These are phyloP conservation scores for Botrytis squamosa DNA, from an alignment of 2,329 filamentous ascomycete species.

Conservation along the genomic window DNA sequence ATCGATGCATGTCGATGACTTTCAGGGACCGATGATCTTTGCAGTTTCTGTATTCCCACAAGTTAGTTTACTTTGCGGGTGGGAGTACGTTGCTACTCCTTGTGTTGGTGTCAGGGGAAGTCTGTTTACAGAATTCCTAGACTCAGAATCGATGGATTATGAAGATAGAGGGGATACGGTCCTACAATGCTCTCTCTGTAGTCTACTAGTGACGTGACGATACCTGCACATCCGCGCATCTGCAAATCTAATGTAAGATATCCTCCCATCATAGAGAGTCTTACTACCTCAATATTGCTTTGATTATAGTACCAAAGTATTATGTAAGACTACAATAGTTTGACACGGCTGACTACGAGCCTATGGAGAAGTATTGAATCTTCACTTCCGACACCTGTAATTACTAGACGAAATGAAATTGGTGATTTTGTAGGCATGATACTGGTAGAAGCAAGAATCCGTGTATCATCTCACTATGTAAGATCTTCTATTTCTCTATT, in stretches of 20 bases:
- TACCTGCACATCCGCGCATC: neutral
- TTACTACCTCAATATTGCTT: neutral
- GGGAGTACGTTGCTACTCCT: neutral
- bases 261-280: neutral
- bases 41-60: neutral
- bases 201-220: too few species aligned
- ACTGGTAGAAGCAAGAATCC: neutral
- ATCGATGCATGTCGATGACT: neutral
- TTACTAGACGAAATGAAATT: neutral
- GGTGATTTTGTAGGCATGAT: neutral
- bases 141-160: neutral
- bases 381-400: neutral
- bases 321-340: neutral
- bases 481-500: too few species aligned
- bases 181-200: neutral
- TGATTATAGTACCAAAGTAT: neutral
- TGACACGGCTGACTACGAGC: neutral
- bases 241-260: too few species aligned
- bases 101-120: neutral
- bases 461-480: neutral
- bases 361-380: neutral
- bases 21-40: neutral
- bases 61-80: neutral
- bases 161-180: neutral
- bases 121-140: neutral